phyloP scores from a whole-genome alignment of 306 rosid species.

The Datisca glomerata region DNA sequence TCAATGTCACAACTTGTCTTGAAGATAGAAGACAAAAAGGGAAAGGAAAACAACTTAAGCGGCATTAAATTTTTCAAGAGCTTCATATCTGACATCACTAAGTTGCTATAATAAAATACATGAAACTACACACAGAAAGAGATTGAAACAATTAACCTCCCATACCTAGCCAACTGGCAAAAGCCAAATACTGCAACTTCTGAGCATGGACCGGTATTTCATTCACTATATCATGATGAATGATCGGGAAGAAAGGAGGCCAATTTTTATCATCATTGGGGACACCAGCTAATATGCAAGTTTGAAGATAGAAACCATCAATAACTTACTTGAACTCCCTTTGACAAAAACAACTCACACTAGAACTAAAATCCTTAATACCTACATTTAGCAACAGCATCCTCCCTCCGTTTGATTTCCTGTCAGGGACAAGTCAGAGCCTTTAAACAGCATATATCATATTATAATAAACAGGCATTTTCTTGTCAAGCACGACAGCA shows the following conservation, averaged over 20 bases:
- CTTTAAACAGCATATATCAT: neutral
- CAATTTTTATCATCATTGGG: constrained; percentile 79
- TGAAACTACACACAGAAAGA: too few species aligned
- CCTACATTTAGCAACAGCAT: constrained; percentile 60
- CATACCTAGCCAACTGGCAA: constrained; percentile 98
- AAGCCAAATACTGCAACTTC: constrained; percentile 88
- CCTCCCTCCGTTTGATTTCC: constrained; percentile 90
- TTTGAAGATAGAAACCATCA: constrained; percentile 3
- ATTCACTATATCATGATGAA: constrained; percentile 95
- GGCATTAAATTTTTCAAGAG: too few species aligned
- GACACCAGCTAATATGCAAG: constrained; percentile 49
- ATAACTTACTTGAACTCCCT: neutral
- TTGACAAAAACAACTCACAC: neutral
- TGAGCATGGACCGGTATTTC: constrained; percentile 97
- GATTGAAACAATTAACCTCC: constrained; percentile 9
- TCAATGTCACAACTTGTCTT: too few species aligned
- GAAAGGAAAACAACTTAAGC: too few species aligned
- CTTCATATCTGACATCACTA: too few species aligned
- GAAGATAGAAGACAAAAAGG: too few species aligned
- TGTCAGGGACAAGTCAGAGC: constrained; percentile 21
- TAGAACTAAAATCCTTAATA: neutral
- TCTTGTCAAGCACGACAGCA: neutral
- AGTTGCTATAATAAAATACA: too few species aligned
- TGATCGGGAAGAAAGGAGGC: constrained; percentile 94
- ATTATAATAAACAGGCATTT: neutral